These are phyloP conservation scores for Taiozyma sp. DNA, from an alignment of 1,139 yeast species.

Conservation along the genomic window DNA sequence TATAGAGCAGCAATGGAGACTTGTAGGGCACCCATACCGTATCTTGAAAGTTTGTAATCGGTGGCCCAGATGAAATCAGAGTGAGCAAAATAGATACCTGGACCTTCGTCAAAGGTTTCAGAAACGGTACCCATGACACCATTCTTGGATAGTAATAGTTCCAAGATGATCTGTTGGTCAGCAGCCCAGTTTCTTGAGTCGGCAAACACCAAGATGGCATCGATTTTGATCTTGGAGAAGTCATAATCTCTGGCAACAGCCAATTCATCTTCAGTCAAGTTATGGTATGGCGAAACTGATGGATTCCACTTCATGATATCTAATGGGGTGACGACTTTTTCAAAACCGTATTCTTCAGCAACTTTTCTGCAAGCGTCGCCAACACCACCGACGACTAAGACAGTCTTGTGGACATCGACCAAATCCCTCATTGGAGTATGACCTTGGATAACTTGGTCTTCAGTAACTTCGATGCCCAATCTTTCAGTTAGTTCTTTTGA, in stretches of 20 bases:
- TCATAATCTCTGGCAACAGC: slow-evolving; percentile 52
- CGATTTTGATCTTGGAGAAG: slow-evolving; percentile 56
- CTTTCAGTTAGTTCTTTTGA: slow-evolving; percentile 62
- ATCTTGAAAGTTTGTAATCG: slow-evolving; percentile 69
- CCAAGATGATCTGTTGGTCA: slow-evolving; percentile 81
- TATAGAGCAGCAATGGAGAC: slow-evolving; percentile 79
- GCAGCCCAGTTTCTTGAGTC: slow-evolving; percentile 89
- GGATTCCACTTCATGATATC: slow-evolving; percentile 85
- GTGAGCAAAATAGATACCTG: slow-evolving; percentile 79
- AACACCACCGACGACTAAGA: slow-evolving; percentile 79
- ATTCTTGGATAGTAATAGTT: slow-evolving; percentile 61
- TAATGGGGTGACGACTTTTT: slow-evolving; percentile 70
- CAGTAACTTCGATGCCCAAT: slow-evolving; percentile 53
- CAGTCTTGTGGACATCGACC: slow-evolving; percentile 59
- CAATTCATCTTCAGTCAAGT: slow-evolving; percentile 63
- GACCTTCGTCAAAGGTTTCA: slow-evolving; percentile 68
- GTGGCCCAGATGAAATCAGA: slow-evolving; percentile 90
- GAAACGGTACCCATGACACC: slow-evolving; percentile 82
- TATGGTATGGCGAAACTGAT: slow-evolving; percentile 75
- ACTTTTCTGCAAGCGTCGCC: slow-evolving; percentile 78
- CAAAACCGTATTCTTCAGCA: slow-evolving; percentile 72
- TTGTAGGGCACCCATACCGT: slow-evolving; percentile 88
- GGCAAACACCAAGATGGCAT: slow-evolving; percentile 74
- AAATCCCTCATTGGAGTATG: slow-evolving; percentile 87
- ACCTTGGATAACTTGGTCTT: slow-evolving; percentile 81